Conservation (phyloP, 2,329 filamentous ascomycete species). For the Sporothrix pseudoabietina region DNA sequence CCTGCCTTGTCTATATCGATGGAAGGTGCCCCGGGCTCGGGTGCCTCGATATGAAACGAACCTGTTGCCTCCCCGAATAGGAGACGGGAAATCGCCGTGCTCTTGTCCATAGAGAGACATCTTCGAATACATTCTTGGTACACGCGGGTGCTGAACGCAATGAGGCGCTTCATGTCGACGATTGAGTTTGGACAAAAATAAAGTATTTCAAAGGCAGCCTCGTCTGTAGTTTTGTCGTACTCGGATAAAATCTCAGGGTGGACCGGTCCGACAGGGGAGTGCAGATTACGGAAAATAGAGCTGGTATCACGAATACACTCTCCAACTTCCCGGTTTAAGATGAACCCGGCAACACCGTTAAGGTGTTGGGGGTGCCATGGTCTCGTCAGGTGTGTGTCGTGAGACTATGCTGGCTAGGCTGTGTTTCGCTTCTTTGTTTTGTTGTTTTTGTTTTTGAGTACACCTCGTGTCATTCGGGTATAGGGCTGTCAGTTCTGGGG, state of each 20-base stretch:
- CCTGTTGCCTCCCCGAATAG: constrained; percentile 22
- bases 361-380: neutral
- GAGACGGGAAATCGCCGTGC: constrained; percentile 13
- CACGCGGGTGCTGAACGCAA: constrained; percentile 13
- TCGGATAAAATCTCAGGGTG: constrained; percentile 19
- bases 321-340: constrained; percentile 23
- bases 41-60: constrained; percentile 8
- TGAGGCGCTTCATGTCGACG: neutral
- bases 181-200: constrained; percentile 9
- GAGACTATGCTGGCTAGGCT: neutral
- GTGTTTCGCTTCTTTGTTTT: too few species aligned
- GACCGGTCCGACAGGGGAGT: neutral
- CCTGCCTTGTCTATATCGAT: neutral
- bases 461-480: neutral
- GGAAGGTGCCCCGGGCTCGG: neutral
- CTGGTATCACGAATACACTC: constrained; percentile 21
- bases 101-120: neutral
- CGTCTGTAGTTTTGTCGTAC: constrained; percentile 10
- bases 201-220: neutral
- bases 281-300: constrained; percentile 16
- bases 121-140: constrained; percentile 6
- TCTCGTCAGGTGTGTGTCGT: neutral
- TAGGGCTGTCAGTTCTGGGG: too few species aligned
- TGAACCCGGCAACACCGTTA: neutral
- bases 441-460: too few species aligned